Base-by-base conservation (phyloP, 1,139 yeast species). In the Casaregolazyma suthepensis region DNA sequence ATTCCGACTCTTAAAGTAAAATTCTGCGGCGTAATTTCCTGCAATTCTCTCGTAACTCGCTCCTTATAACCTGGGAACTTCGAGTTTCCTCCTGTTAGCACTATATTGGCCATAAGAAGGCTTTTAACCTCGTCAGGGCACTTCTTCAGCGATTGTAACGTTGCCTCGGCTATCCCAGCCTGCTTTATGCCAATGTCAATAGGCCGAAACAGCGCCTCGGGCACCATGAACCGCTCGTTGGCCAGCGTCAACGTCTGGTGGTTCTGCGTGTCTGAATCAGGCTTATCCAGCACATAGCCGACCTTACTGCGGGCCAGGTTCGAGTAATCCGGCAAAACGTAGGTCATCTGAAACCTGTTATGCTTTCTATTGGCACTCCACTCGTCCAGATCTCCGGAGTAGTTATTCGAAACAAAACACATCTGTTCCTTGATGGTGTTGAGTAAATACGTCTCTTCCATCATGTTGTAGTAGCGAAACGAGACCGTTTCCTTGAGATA, bases 381-480 rank as follows among this genome's bases (percentile, higher is more conserved):
- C 9, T 54, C 57, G 37, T 66, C 66, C 54, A 91, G 72, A 22
- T 86, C 82, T 17, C 71, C 71, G 43, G 76, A 77, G 64, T 85
- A 93, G 60, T 91, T 82, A 13, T 65, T 61, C 0, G 96, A 84
- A 47, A 91, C 81, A 66, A 81, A 90, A 62, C 93, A 81, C 5
- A 94, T 78, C 38, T 80, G 75, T 63, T 93, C 96, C 65, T 94
- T 93, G 60, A 94, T 87, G 43, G 87, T 83, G 65, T 91, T 88
- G 51, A 93, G 84, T 51, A 94, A 72, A 6, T 87, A 76, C 0
- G 96, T 87, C 68, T 94, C 99, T 57, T 91, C 97, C 66, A 88
- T 83, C 63, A 94, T 91, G 65, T 94, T 94, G 69, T 91, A 93
- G 71, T 94, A 95, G 55, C 98, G 77, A 66, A 87, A 93, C 2